These are phyloP conservation scores for Tolypocladium capitatum DNA, from an alignment of 2,329 filamentous ascomycete species.

Conservation along the genomic window DNA sequence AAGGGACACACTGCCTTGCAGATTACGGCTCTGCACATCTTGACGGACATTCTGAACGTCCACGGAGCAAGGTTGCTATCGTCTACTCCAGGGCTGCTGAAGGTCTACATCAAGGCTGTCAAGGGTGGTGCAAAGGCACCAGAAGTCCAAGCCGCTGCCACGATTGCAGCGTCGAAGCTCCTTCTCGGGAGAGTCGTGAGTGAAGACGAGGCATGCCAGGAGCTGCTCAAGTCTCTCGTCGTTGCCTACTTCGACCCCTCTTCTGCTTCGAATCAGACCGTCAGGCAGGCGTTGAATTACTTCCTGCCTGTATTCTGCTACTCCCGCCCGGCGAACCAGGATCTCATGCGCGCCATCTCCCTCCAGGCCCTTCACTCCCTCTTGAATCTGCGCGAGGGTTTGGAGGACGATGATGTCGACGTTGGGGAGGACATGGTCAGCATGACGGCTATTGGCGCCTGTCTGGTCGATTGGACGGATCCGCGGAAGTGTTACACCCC, in stretches of 20 bases:
- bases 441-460: conserved; percentile 64
- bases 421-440: conserved; percentile 68
- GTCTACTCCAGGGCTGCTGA: conserved; percentile 56
- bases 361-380: conserved; percentile 65
- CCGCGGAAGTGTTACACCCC: conserved; percentile 61
- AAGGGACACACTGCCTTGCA: conserved; percentile 86
- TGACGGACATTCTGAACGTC: conserved; percentile 84
- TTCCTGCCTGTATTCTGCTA: conserved; percentile 94
- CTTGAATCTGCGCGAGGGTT: conserved; percentile 55
- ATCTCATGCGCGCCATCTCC: conserved; percentile 62
- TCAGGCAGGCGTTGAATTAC: conserved; percentile 80
- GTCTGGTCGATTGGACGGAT: conserved; percentile 90
- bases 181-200: conserved; percentile 69
- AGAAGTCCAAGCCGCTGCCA: conserved; percentile 69
- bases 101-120: conserved; percentile 74
- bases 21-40: conserved; percentile 78
- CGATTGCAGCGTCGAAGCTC: conserved; percentile 72
- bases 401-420: conserved; percentile 65
- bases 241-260: conserved; percentile 83
- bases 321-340: conserved; percentile 68
- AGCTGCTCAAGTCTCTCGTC: conserved; percentile 74
- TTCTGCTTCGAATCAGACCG: conserved; percentile 64
- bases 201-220: conserved; percentile 50
- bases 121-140: conserved; percentile 56
- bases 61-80: conserved; percentile 69